Evolutionary conservation across 257 asterid species (phyloP).

Genomic region (Thymus quinquecostatus): DNA sequence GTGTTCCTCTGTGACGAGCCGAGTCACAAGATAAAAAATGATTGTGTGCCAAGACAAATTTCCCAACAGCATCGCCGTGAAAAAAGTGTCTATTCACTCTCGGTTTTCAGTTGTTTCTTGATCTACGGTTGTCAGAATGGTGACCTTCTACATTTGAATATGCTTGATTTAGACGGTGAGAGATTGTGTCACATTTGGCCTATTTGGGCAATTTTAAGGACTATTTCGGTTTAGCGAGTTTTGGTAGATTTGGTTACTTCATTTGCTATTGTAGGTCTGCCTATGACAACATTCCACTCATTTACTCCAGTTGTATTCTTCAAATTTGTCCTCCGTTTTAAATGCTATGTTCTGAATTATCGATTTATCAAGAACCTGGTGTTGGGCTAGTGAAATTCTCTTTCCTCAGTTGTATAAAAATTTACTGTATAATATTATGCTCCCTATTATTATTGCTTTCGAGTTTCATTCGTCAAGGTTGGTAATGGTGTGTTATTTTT

Average conservation of each 20-base stretch:
- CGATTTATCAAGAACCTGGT: constrained; percentile 8
- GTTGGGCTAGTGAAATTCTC: not conserved
- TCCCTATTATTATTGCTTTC: not conserved
- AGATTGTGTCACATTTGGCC: not conserved
- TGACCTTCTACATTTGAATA: constrained; percentile 6
- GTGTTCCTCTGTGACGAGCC: not conserved
- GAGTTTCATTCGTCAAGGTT: constrained; percentile 9
- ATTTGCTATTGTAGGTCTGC: not conserved
- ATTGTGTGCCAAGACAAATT: constrained; percentile 7
- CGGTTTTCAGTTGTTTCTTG: not conserved
- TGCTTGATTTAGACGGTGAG: not conserved
- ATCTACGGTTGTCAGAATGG: constrained; percentile 14
- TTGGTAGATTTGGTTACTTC: constrained; percentile 14
- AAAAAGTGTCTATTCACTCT: constrained; percentile 16
- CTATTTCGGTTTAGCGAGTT: not conserved
- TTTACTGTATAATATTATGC: not conserved
- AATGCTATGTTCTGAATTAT: not conserved
- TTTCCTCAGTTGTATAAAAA: not conserved
- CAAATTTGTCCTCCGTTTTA: not conserved
- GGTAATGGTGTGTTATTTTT: constrained; percentile 26
- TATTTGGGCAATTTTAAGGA: not conserved
- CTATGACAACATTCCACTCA: constrained; percentile 7
- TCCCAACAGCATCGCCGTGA: not conserved
- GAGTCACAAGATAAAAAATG: constrained; percentile 3
- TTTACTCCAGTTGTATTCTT: constrained; percentile 8